Evolutionary conservation across 2,329 filamentous ascomycete species (phyloP).

Genomic region (Macrophomina tecta): DNA sequence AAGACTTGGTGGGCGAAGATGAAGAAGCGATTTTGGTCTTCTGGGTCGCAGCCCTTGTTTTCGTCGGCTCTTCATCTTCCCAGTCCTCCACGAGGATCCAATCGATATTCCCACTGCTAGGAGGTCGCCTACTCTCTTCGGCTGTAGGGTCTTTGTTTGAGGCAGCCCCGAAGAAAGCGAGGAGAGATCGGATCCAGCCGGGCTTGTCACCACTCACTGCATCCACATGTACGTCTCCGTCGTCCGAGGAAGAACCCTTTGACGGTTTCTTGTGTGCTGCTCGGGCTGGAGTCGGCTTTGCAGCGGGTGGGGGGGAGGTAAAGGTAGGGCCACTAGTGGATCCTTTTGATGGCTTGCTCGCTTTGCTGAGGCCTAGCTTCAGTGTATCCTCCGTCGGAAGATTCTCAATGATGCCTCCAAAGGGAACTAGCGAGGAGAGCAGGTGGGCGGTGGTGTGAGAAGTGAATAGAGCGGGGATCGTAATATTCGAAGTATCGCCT

Average conservation of each 20-base stretch:
- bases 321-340: conserved; percentile 34
- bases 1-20: conserved; percentile 22
- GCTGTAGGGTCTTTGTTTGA: conserved; percentile 30
- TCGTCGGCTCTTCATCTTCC: conserved; percentile 54
- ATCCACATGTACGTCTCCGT: neutral
- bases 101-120: conserved; percentile 74
- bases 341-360: conserved; percentile 36
- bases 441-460: conserved; percentile 93
- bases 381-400: conserved; percentile 64
- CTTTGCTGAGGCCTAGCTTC: conserved; percentile 30
- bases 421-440: conserved; percentile 83
- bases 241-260: neutral
- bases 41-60: conserved; percentile 22
- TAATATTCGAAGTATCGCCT: conserved; percentile 92
- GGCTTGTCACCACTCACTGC: conserved; percentile 37
- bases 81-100: conserved; percentile 75
- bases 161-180: conserved; percentile 51
- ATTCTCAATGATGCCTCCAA: conserved; percentile 65
- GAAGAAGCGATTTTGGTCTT: conserved; percentile 33
- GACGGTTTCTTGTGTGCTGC: neutral
- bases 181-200: conserved; percentile 55
- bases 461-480: conserved; percentile 93
- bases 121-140: conserved; percentile 67
- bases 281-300: conserved; percentile 37
- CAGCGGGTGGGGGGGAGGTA: conserved; percentile 36